phyloP scores from a whole-genome alignment of 495 filamentous ascomycete species.

The Tricharina praecox region DNA sequence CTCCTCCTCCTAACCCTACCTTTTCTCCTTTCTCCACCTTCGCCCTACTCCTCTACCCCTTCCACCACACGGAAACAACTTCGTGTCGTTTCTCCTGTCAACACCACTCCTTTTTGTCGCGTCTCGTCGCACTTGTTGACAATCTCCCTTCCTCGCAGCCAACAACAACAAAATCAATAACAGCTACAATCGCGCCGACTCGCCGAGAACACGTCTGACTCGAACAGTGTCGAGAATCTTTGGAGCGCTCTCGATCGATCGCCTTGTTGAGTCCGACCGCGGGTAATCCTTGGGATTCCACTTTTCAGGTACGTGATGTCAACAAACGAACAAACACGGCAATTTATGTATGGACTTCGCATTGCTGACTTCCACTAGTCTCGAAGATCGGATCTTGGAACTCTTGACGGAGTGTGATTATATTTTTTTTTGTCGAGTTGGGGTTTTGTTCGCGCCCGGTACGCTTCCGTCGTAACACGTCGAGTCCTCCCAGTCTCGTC shows the following conservation, averaged over 20 bases:
- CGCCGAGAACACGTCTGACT: too few species aligned
- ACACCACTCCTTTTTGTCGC: constrained; percentile 1
- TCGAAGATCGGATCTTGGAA: too few species aligned
- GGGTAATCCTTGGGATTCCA: too few species aligned
- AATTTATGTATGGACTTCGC: neutral
- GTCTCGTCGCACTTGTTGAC: neutral
- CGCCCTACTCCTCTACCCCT: neutral
- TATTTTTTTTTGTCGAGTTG: too few species aligned
- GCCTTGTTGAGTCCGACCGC: too few species aligned
- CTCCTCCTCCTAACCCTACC: neutral
- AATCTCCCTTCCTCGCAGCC: neutral
- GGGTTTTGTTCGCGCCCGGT: too few species aligned
- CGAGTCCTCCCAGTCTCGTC: too few species aligned
- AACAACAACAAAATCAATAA: neutral
- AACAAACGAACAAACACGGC: constrained; percentile 5
- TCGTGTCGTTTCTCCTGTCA: neutral
- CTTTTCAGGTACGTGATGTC: neutral
- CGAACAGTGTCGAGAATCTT: too few species aligned
- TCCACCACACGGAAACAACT: neutral
- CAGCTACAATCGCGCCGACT: too few species aligned
- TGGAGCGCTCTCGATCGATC: too few species aligned
- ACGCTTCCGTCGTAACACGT: neutral
- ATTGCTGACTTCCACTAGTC: neutral
- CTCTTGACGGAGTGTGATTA: too few species aligned
- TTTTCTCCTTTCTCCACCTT: neutral